Evolutionary conservation across 257 asterid genomes (phyloP).

Genomic region (Prunella vulgaris): DNA sequence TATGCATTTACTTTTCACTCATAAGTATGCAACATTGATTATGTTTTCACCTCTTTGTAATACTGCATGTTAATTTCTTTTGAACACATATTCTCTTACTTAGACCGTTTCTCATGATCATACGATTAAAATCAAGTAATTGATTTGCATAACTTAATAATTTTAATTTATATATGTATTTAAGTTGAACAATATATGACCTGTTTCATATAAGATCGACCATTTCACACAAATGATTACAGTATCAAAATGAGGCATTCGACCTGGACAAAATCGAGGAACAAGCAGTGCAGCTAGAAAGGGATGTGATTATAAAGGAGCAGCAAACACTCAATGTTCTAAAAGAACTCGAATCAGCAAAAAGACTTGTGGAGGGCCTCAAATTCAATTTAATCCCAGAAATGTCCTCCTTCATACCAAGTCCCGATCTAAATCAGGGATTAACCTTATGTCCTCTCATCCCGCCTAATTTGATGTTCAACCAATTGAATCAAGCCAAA

Average conservation of each 20-base stretch:
- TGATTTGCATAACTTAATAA: no score
- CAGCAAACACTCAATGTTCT: slow-evolving; percentile 58
- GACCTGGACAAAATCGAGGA: slow-evolving; percentile 53
- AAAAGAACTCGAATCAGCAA: slow-evolving; percentile 61
- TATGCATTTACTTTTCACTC: neutral
- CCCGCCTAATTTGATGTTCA: slow-evolving; percentile 51
- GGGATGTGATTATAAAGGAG: slow-evolving; percentile 57
- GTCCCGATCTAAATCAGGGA: slow-evolving; percentile 30
- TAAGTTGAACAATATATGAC: no score
- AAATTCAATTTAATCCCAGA: slow-evolving; percentile 53
- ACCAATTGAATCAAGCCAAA: slow-evolving; percentile 68
- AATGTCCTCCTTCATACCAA: slow-evolving; percentile 34
- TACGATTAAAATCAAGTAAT: no score
- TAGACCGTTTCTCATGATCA: no score
- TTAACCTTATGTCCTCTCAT: slow-evolving; percentile 27
- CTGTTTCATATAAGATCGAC: no score
- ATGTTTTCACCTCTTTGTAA: neutral
- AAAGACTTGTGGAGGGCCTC: slow-evolving; percentile 50
- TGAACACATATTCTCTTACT: no score
- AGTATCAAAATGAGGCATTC: slow-evolving; percentile 35
- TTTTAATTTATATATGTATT: no score
- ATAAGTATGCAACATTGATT: neutral
- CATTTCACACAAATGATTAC: no score
- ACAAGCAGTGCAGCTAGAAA: slow-evolving; percentile 51
- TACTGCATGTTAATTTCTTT: no score